Percentiles rank a stretch among this genome's conserved stretches.
Conservation (phyloP, 345 rosid species). For the Sonneratia alba region DNA sequence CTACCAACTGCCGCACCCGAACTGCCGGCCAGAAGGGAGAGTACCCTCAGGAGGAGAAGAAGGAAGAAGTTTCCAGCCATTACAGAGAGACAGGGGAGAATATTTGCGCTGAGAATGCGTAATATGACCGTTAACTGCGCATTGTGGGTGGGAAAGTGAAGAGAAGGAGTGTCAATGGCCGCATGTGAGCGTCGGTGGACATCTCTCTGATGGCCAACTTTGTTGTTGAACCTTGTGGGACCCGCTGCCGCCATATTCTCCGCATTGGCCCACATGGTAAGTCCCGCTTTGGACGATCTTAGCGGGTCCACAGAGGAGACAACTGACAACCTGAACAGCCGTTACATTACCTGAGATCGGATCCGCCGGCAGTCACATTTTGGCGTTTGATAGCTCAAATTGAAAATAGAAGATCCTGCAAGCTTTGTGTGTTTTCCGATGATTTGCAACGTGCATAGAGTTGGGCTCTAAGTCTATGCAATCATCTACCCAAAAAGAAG, state of each 20-base stretch:
- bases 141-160: neutral
- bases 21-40: constrained; percentile 4
- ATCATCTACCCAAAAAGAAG: too few relatives aligned
- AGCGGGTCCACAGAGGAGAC: too few relatives aligned
- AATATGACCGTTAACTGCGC: constrained; percentile 13
- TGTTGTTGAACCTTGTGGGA: neutral
- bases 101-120: neutral
- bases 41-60: neutral
- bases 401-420: too few relatives aligned
- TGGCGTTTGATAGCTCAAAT: too few relatives aligned
- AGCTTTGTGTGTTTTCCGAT: too few relatives aligned
- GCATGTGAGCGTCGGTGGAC: neutral
- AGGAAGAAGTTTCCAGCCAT: constrained; percentile 7
- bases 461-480: too few relatives aligned
- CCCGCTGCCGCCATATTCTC: neutral
- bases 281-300: too few relatives aligned
- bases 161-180: neutral
- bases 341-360: neutral
- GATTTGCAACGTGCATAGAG: too few relatives aligned
- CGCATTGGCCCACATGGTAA: neutral
- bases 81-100: neutral
- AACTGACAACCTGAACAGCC: too few relatives aligned
- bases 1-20: neutral
- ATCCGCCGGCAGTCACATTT: too few relatives aligned
- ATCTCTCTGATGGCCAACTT: neutral